Evolutionary conservation across 306 rosid genomes (phyloP), one percentile per base, ranked within the genome.

Genomic region (Datisca glomerata): DNA sequence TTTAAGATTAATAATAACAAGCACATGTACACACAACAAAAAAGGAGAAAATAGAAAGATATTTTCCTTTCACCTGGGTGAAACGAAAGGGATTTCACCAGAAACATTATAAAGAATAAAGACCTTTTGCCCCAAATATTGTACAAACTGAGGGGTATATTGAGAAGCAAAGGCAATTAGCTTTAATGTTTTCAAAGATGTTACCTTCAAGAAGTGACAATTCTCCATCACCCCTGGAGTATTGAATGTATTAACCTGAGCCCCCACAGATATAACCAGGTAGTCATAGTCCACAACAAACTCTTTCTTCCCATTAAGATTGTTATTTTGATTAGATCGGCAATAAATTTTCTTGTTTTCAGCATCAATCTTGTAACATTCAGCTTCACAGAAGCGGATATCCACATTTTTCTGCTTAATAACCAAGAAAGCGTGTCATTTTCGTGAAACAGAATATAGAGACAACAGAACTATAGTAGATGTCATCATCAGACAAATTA

Each of bases 171-270:
- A 19, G 12, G 12, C 23, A 20, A 31, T 17, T 39, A 4, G 17
- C 17, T 4, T 15, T 39, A 46, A 27, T 29, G 56, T 22, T 49
- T 28, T 31, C 24, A 40, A 58, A 28, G 22, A 16, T 45, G 10
- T 18, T 43, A 89, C 98, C 93, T 89, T 89, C 68, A 89, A 68
- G 65, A 89, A 89, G 47, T 84, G 98, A 53, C 98, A 89, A 61
- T 89, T 67, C 68, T 89, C 98, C 45, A 45, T 54, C 38, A 89
- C 98, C 25, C 98, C 98, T 31, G 98, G 98, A 37, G 98, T 89
- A 41, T 89, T 89, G 64, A 89, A 89, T 42, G 98, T 89, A 47
- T 89, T 89, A 44, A 89, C 98, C 65, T 65, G 75, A 21, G 98
- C 98, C 21, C 98, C 98, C 16, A 84, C 80, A 0, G 66, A 64